phyloP scores from a whole-genome alignment of 306 rosid species.

The Dryas octopetala region DNA sequence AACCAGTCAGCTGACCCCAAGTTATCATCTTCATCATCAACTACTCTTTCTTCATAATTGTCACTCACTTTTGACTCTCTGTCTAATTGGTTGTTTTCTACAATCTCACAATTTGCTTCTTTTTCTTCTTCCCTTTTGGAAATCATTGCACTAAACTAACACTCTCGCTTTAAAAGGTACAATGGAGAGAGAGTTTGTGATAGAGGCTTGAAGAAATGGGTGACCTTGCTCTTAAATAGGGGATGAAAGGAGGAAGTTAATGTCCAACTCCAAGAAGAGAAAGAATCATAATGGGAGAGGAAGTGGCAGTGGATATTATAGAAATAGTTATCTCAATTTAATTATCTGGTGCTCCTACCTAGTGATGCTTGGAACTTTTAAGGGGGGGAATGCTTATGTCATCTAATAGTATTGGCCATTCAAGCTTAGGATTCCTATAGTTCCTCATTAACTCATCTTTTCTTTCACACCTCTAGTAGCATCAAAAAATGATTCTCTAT shows the following conservation, averaged over 20 bases:
- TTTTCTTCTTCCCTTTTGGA: constrained; percentile 14
- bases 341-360: constrained; percentile 38
- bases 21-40: constrained; percentile 21
- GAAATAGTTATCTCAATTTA: constrained; percentile 29
- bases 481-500: constrained; percentile 17
- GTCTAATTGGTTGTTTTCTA: constrained; percentile 22
- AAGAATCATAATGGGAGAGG: constrained; percentile 19
- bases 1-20: constrained; percentile 53
- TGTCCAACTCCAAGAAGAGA: neutral
- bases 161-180: neutral
- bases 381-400: constrained; percentile 48
- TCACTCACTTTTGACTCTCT: constrained; percentile 25
- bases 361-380: constrained; percentile 42
- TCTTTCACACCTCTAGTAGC: constrained; percentile 23
- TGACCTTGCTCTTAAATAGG: constrained; percentile 38
- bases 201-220: constrained; percentile 23
- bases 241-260: constrained; percentile 7
- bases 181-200: neutral
- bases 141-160: constrained; percentile 31
- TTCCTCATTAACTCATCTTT: constrained; percentile 31
- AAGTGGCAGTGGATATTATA: constrained; percentile 37
- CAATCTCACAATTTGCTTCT: constrained; percentile 10
- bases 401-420: constrained; percentile 28
- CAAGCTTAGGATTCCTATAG: constrained; percentile 52
- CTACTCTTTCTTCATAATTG: neutral